Evolutionary conservation across 2,329 filamentous ascomycete genomes (phyloP), one percentile per base, ranked within the genome.

Genomic region (Diaporthe citrichinensis): DNA sequence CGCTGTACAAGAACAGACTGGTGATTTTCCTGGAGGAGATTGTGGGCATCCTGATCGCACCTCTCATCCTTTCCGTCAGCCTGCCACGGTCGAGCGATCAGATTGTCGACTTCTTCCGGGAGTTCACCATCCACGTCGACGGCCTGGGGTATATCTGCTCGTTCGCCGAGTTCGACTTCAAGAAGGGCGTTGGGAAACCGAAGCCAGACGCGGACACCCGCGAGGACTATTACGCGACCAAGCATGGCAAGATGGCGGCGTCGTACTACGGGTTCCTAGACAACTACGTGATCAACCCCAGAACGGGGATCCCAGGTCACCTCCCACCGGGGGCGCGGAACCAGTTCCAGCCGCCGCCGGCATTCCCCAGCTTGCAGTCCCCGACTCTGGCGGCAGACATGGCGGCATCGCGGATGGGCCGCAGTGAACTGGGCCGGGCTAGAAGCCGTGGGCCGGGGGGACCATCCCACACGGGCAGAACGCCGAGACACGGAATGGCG

Each of bases 231-330:
- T 98, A 97, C 81, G 92, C 95, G 31, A 95, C 95, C 14, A 98
- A 98, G 81, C 96, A 99, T 81, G 95, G 96, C 77, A 99, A 99
- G 86, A 98, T 99, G 95, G 93, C 97, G n/a, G 94, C 95, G 23
- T 98, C 96, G 0, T 97, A 98, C 82, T 96, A 97, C 80, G 95
- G 96, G 2, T 99, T 99, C 83, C 87, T 98, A 76, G 95, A 98
- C 81, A 96, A 98, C 79, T 99, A 99, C 80, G 91, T 93, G 20
- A 91, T 92, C 67, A 94, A 95, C 79, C 92, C 92, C 4, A 93
- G 92, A 82, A 91, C 90, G 9, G 92, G 92, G 2, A 89, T 92
- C 28, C 90, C 90, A 9, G 90, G 91, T 28, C 88, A 91, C 72
- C 84, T 92, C 49, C 89, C 90, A 20, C 89, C 89, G 4, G 88